These are phyloP conservation scores for Tetracladium marchalianum DNA, from an alignment of 495 filamentous ascomycete species.

Conservation along the genomic window DNA sequence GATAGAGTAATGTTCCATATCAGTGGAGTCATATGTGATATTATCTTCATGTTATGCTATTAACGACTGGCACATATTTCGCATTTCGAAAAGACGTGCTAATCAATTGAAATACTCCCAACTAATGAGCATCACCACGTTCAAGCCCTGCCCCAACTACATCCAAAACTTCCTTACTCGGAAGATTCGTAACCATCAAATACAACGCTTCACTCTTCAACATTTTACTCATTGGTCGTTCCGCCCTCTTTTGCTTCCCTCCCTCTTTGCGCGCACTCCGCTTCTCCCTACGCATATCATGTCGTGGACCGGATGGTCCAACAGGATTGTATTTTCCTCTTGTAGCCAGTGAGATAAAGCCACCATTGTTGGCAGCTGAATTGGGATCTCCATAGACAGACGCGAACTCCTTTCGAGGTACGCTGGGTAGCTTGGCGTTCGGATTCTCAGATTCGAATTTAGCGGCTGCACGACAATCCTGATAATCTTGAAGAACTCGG, in stretches of 20 bases:
- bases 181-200: conserved; percentile 42
- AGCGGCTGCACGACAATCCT: conserved; percentile 40
- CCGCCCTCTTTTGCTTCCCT: conserved; percentile 3
- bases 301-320: conserved; percentile 2
- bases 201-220: conserved; percentile 35
- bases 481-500: conserved; percentile 41
- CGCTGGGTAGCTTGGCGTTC: conserved; percentile 5
- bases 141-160: conserved; percentile 2
- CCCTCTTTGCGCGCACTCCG: conserved; percentile 1
- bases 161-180: conserved; percentile 33
- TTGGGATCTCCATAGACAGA: conserved; percentile 46
- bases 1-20: too few relatives aligned
- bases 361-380: conserved; percentile 35
- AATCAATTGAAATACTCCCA: not conserved
- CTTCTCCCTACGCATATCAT: not conserved
- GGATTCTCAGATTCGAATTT: conserved; percentile 30
- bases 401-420: conserved; percentile 26
- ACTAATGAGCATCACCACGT: not conserved
- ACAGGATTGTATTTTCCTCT: conserved; percentile 28
- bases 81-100: not conserved
- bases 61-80: not conserved
- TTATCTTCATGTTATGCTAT: too few relatives aligned
- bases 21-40: too few relatives aligned
- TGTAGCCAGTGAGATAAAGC: conserved; percentile 30
- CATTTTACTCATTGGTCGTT: conserved; percentile 14